Percentiles rank a stretch among this genome's conserved stretches.
These are phyloP conservation scores for Polytolypa hystricis DNA, from an alignment of 2,329 filamentous ascomycete species.

Conservation along the genomic window DNA sequence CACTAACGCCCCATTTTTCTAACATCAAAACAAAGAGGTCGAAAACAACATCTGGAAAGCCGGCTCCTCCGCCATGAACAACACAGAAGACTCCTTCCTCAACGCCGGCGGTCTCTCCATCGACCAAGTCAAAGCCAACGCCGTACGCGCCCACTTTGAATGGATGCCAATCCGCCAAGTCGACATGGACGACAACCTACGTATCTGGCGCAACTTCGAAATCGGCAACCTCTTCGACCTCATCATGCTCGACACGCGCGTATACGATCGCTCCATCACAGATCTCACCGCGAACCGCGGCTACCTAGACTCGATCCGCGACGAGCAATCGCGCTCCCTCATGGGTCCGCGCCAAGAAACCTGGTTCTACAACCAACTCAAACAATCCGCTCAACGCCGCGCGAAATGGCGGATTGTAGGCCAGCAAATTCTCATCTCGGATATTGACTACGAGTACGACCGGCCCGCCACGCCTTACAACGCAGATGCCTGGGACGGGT, in stretches of 20 bases:
- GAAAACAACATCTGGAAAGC: slow-evolving; percentile 56
- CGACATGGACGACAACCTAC: slow-evolving; percentile 57
- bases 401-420: slow-evolving; percentile 62
- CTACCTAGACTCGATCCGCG: slow-evolving; percentile 51
- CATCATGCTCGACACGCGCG: slow-evolving; percentile 57
- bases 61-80: slow-evolving; percentile 50
- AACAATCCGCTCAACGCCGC: slow-evolving; percentile 49
- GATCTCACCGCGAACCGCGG: slow-evolving; percentile 47
- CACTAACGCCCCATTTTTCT: too few species aligned
- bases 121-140: slow-evolving; percentile 64
- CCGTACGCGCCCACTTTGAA: slow-evolving; percentile 59
- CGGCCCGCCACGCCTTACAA: slow-evolving; percentile 33
- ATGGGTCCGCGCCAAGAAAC: slow-evolving; percentile 64
- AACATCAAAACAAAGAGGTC: slow-evolving; percentile 36
- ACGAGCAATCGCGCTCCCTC: slow-evolving; percentile 56
- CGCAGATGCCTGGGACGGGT: slow-evolving; percentile 55
- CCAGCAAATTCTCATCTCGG: slow-evolving; percentile 44
- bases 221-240: slow-evolving; percentile 57
- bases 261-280: slow-evolving; percentile 58
- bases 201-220: slow-evolving; percentile 56
- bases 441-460: slow-evolving; percentile 21
- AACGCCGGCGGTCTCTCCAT: slow-evolving; percentile 50
- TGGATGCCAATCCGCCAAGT: slow-evolving; percentile 54
- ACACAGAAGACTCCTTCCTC: slow-evolving; percentile 56
- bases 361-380: slow-evolving; percentile 58